Percentiles rank a stretch among this genome's conserved stretches.
phyloP scores from a whole-genome alignment of 192 early-diverging fungal genomes.

The Coemansia sp. region DNA sequence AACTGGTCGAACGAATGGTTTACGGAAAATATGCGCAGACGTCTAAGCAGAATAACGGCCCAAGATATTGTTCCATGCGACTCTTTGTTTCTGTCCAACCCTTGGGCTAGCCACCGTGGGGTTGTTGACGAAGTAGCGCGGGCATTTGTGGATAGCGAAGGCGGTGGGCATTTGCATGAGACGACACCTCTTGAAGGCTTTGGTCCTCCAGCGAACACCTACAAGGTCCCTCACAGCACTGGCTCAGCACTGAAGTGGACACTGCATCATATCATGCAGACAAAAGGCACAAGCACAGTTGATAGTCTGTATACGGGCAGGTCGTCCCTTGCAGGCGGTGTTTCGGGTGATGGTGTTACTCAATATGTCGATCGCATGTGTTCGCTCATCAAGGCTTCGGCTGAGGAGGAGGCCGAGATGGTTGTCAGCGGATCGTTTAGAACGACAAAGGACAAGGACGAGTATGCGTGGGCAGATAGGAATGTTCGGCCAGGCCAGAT shows the following conservation, averaged over 20 bases:
- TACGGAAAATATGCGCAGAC: conserved; percentile 35
- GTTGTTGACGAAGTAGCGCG: conserved; percentile 48
- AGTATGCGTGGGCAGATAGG: conserved; percentile 12
- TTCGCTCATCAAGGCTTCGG: conserved; percentile 46
- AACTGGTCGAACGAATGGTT: conserved; percentile 53
- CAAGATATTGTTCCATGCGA: conserved; percentile 46
- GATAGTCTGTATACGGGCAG: conserved; percentile 49
- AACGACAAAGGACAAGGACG: conserved; percentile 15
- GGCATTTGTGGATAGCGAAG: conserved; percentile 55
- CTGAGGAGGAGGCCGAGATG: conserved; percentile 44
- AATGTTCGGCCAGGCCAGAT: conserved; percentile 17
- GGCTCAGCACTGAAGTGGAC: conserved; percentile 48
- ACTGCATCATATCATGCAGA: conserved; percentile 50
- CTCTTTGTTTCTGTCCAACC: conserved; percentile 38
- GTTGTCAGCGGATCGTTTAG: conserved; percentile 41
- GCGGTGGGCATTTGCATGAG: conserved; percentile 50
- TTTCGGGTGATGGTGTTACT: conserved; percentile 42
- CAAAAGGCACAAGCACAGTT: conserved; percentile 28
- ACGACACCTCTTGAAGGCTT: conserved; percentile 38
- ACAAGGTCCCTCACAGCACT: conserved; percentile 36
- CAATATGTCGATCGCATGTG: conserved; percentile 48
- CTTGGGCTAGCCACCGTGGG: conserved; percentile 19
- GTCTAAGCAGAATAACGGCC: conserved; percentile 37
- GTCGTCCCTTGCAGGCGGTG: conserved; percentile 47
- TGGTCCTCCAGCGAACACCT: conserved; percentile 31